These are phyloP conservation scores for Candida albicans DNA, from an alignment of 1,139 yeast genomes.

Conservation along the genomic window DNA sequence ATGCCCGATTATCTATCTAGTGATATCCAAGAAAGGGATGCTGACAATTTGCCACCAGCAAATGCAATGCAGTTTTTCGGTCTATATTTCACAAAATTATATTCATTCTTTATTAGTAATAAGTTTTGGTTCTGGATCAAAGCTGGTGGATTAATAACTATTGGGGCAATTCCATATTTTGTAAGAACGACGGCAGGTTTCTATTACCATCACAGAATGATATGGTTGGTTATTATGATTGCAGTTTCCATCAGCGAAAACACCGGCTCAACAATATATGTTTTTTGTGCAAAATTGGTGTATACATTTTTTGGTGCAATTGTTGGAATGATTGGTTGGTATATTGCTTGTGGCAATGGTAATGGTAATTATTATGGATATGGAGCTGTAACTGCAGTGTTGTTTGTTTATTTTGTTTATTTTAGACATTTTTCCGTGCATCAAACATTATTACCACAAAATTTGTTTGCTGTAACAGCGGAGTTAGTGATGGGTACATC, in stretches of 20 bases:
- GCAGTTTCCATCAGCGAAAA: slow-evolving; percentile 34
- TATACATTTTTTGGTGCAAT: slow-evolving; percentile 35
- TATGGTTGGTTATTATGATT: slow-evolving; percentile 40
- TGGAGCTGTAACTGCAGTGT: slow-evolving; percentile 30
- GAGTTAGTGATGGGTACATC: slow-evolving; percentile 39
- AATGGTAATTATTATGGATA: slow-evolving; percentile 36
- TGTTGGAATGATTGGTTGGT: slow-evolving; percentile 38
- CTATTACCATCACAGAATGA: slow-evolving; percentile 28
- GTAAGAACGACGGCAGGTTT: slow-evolving; percentile 32
- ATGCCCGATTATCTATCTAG: slow-evolving; percentile 16
- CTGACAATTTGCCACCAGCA: slow-evolving; percentile 33
- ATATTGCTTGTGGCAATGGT: slow-evolving; percentile 34
- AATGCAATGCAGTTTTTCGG: slow-evolving; percentile 24
- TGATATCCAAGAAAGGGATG: slow-evolving; percentile 24
- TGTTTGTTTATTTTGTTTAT: slow-evolving; percentile 25
- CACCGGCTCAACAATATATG: slow-evolving; percentile 36
- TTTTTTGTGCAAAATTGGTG: slow-evolving; percentile 25
- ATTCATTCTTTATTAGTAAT: slow-evolving; percentile 20
- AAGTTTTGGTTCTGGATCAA: slow-evolving; percentile 35
- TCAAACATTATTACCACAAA: slow-evolving; percentile 28
- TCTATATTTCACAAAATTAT: slow-evolving; percentile 16
- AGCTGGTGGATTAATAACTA: slow-evolving; percentile 24
- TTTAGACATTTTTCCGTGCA: slow-evolving; percentile 38
- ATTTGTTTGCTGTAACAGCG: slow-evolving; percentile 31
- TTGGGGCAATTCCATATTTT: slow-evolving; percentile 31